These are phyloP conservation scores for Candida oleophila DNA, from an alignment of 805 yeast species.

Conservation along the genomic window DNA sequence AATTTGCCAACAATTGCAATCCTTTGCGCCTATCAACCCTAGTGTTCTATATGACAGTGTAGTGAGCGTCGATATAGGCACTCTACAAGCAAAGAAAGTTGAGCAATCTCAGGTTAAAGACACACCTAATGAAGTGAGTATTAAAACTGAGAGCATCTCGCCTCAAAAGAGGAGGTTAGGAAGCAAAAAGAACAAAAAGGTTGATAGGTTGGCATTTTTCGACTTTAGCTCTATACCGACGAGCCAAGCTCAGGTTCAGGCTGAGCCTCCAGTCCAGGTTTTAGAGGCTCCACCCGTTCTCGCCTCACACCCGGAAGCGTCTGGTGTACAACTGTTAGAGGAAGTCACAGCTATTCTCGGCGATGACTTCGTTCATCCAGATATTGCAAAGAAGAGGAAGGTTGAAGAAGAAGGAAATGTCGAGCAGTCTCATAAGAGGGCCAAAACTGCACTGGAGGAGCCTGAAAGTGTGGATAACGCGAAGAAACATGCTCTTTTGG, in stretches of 20 bases:
- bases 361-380: too few relatives aligned
- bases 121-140: not conserved
- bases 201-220: conserved; percentile 33
- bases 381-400: conserved; percentile 5
- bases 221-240: conserved; percentile 17
- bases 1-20: not conserved
- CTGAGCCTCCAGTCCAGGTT: not conserved
- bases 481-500: not conserved
- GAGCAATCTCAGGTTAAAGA: not conserved
- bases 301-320: too few relatives aligned
- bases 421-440: not conserved
- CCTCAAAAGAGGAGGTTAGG: conserved; percentile 3
- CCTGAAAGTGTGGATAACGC: not conserved
- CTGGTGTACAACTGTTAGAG: too few relatives aligned
- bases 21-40: not conserved
- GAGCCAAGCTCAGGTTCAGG: not conserved
- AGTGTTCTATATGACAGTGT: conserved; percentile 1
- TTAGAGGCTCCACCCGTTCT: too few relatives aligned
- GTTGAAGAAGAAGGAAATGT: not conserved
- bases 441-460: not conserved
- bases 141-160: not conserved
- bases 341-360: too few relatives aligned
- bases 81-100: not conserved
- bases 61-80: not conserved
- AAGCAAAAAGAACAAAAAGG: conserved; percentile 28